Evolutionary conservation across 2,329 filamentous ascomycete species (phyloP).

Genomic region (Penicillium crustosum): DNA sequence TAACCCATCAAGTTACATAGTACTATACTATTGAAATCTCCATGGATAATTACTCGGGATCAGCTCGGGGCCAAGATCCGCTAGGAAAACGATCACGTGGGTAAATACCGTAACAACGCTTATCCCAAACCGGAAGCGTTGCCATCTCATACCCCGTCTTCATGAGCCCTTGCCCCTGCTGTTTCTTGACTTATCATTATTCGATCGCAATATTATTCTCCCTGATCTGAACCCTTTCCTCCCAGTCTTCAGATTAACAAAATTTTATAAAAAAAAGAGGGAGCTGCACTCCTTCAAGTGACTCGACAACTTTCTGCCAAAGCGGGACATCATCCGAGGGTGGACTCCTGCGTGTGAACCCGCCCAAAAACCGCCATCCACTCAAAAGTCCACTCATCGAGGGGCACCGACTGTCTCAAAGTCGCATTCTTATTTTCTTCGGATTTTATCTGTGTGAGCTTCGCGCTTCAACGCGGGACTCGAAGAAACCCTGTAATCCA

Average conservation of each 20-base stretch:
- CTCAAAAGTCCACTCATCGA: conserved; percentile 48
- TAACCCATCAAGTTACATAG: not conserved
- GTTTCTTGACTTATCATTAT: conserved; percentile 7
- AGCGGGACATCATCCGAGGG: conserved; percentile 40
- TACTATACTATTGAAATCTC: not conserved
- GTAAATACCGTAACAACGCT: conserved; percentile 26
- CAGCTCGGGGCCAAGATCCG: conserved; percentile 1
- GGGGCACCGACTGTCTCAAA: conserved; percentile 44
- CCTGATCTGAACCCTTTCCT: not conserved
- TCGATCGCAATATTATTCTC: not conserved
- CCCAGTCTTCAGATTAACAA: conserved; percentile 4
- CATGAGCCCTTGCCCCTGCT: conserved; percentile 8
- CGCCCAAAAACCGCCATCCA: conserved; percentile 35
- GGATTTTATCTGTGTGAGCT: conserved; percentile 44
- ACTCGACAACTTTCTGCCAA: conserved; percentile 35
- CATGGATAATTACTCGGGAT: not conserved
- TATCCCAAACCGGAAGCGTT: conserved; percentile 22
- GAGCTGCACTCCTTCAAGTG: conserved; percentile 20
- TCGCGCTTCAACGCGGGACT: conserved; percentile 53
- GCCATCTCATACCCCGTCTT: conserved; percentile 20
- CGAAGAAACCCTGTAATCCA: conserved; percentile 39
- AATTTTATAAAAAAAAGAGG: not conserved
- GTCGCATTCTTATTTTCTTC: conserved; percentile 51
- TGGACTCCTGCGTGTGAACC: conserved; percentile 31
- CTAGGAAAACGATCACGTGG: conserved; percentile 15